Conservation (phyloP, 2,329 filamentous ascomycete species). For the Cercospora sp. region DNA sequence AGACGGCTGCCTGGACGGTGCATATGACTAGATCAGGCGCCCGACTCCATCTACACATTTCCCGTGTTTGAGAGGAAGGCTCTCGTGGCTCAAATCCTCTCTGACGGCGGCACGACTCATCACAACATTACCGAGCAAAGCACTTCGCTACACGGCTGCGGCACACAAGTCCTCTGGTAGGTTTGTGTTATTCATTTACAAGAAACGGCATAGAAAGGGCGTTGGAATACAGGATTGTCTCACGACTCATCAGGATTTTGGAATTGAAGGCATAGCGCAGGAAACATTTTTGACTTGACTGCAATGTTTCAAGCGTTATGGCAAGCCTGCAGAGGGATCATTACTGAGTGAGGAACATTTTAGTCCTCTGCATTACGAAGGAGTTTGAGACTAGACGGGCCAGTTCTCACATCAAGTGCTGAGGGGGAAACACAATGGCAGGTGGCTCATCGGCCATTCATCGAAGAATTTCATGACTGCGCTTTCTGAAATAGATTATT, state of each 20-base stretch:
- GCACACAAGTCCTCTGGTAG: background rate
- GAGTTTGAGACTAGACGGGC: slow-evolving; percentile 11
- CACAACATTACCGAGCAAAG: background rate
- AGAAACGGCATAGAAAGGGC: background rate
- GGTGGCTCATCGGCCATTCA: slow-evolving; percentile 5
- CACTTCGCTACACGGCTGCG: background rate
- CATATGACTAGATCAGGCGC: slow-evolving; percentile 6
- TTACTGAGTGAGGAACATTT: slow-evolving; percentile 14
- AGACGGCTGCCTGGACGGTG: background rate
- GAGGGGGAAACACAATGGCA: slow-evolving; percentile 1
- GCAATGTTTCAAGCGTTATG: background rate
- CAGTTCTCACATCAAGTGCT: slow-evolving; percentile 18
- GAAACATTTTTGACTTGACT: background rate
- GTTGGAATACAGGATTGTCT: slow-evolving; percentile 2
- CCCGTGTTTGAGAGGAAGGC: background rate
- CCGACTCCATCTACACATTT: background rate
- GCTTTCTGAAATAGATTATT: background rate
- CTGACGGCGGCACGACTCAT: slow-evolving; percentile 7
- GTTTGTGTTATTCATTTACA: background rate
- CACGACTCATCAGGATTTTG: slow-evolving; percentile 4
- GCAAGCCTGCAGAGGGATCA: slow-evolving; percentile 4
- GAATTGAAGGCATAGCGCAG: slow-evolving; percentile 10
- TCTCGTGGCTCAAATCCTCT: background rate
- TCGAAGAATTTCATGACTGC: background rate
- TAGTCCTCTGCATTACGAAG: background rate